These are phyloP conservation scores for Cordyceps cicadae DNA, from an alignment of 2,329 filamentous ascomycete species.

Conservation along the genomic window DNA sequence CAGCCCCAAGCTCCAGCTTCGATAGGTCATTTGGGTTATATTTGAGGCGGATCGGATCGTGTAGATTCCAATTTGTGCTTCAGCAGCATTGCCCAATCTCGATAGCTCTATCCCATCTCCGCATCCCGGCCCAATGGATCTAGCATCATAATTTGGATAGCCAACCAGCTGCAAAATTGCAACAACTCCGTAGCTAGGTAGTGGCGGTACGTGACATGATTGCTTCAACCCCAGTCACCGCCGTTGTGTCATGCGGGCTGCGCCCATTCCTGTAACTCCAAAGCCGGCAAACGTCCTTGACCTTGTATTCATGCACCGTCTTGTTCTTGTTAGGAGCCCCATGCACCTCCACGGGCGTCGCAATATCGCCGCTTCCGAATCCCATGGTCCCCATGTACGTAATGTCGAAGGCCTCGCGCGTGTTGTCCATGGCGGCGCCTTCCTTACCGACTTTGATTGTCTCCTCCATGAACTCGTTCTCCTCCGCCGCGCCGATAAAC, in stretches of 20 bases:
- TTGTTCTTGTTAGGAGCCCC: slow-evolving; percentile 21
- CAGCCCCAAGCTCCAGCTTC: too few species aligned
- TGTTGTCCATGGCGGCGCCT: slow-evolving; percentile 34
- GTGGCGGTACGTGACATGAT: slow-evolving; percentile 32
- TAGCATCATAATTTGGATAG: not conserved
- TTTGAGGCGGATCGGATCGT: too few species aligned
- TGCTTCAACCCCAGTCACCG: slow-evolving; percentile 26
- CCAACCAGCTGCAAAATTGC: not conserved
- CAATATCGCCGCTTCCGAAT: slow-evolving; percentile 28
- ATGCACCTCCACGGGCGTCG: slow-evolving; percentile 31
- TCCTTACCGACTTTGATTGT: slow-evolving; percentile 38
- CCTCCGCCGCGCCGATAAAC: slow-evolving; percentile 35
- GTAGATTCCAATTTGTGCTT: not conserved
- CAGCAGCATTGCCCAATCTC: not conserved
- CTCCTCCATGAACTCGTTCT: slow-evolving; percentile 55
- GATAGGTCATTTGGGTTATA: too few species aligned
- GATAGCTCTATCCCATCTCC: not conserved
- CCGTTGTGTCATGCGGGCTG: slow-evolving; percentile 38
- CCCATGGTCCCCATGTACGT: slow-evolving; percentile 36
- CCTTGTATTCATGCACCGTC: slow-evolving; percentile 33
- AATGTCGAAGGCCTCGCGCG: slow-evolving; percentile 39
- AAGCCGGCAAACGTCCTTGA: slow-evolving; percentile 53
- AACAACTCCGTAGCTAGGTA: slow-evolving; percentile 19
- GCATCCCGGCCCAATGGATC: not conserved
- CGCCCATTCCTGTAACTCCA: slow-evolving; percentile 56